Evolutionary conservation across 805 yeast genomes (phyloP).

Genomic region (Candida takata): DNA sequence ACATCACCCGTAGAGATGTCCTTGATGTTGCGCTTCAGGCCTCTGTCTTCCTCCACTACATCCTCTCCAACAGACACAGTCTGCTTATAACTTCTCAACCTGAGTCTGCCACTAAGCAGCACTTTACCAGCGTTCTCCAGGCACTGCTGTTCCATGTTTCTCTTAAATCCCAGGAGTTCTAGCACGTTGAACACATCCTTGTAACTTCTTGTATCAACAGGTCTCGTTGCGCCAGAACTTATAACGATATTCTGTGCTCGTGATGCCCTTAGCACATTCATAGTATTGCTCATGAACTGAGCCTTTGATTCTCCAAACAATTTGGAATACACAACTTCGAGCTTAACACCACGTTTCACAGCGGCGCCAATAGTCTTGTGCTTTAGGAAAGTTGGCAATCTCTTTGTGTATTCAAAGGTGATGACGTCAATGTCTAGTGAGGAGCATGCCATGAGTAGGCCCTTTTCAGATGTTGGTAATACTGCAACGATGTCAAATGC

Average conservation of each 20-base stretch:
- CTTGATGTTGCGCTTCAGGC: constrained; percentile 16
- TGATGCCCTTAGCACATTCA: constrained; percentile 73
- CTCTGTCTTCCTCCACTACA: constrained; percentile 22
- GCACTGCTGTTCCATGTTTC: constrained; percentile 47
- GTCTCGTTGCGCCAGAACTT: constrained; percentile 62
- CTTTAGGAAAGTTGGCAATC: constrained; percentile 69
- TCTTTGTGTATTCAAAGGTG: constrained; percentile 57
- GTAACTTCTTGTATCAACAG: constrained; percentile 56
- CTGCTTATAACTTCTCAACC: constrained; percentile 73
- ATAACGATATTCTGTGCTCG: constrained; percentile 74
- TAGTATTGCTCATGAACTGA: constrained; percentile 61
- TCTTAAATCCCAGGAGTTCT: constrained; percentile 63
- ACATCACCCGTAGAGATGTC: constrained; percentile 17
- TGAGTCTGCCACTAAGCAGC: constrained; percentile 64
- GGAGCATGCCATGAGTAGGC: constrained; percentile 65
- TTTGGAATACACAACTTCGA: constrained; percentile 69
- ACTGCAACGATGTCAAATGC: constrained; percentile 77
- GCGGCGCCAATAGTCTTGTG: constrained; percentile 85
- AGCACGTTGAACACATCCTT: constrained; percentile 63
- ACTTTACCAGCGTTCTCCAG: constrained; percentile 52
- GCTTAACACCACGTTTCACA: constrained; percentile 68
- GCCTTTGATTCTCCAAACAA: constrained; percentile 45
- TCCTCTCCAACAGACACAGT: constrained; percentile 51
- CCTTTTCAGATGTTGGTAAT: constrained; percentile 73
- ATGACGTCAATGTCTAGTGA: constrained; percentile 77